Evolutionary conservation across 2,329 filamentous ascomycete species (phyloP), one percentile per base, ranked within the genome.

Genomic region (Calonectria leucothoes): DNA sequence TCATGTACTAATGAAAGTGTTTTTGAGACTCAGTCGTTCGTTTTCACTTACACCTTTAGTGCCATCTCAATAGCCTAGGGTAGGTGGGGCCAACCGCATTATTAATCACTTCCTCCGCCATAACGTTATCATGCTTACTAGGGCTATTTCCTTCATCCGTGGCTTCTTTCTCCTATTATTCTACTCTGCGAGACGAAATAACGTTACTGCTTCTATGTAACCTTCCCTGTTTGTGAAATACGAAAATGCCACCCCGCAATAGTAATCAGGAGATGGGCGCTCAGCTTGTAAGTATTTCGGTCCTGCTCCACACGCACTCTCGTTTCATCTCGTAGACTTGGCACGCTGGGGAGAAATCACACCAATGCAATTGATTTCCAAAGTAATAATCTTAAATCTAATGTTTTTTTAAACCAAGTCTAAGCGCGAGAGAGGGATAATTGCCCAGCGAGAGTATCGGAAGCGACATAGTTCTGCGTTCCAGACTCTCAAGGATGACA

Each of bases 401-500:
- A 67, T 12, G 39, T 20, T 20, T 14, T 33, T 17, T 11, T 33
- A 7, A 6, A 11, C 33, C 52, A 65, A 81, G 79, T 73, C 78
- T 23, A 80, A 78, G 52, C 78, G 77, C 4, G 79, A 81, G 66
- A 76, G 79, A 48, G 79, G 79, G 48, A 78, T 75, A 65, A 51
- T 78, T 33, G 79, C 79, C 6, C 79, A 81, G 66, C 76, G 79
- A 23, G 77, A 81, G 29, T 81, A 81, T 65, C 76, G 79, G 14
- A 81, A 81, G 27, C 74, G 79, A 1, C 79, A 81, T 64, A 77
- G 74, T 6, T 78, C 77, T 31, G 78, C 70, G 37, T 81, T 81
- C 39, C 75, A 76, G 31, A 75, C 33, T 3, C 75, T 81, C n/a
- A 75, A 80, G 51, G 79, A 81, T 5, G 79, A 81, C 33, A 81